Evolutionary conservation across 768 basidiomycete genomes (phyloP), one percentile per base, ranked within the genome.

Genomic region (Trametes sanguinea): DNA sequence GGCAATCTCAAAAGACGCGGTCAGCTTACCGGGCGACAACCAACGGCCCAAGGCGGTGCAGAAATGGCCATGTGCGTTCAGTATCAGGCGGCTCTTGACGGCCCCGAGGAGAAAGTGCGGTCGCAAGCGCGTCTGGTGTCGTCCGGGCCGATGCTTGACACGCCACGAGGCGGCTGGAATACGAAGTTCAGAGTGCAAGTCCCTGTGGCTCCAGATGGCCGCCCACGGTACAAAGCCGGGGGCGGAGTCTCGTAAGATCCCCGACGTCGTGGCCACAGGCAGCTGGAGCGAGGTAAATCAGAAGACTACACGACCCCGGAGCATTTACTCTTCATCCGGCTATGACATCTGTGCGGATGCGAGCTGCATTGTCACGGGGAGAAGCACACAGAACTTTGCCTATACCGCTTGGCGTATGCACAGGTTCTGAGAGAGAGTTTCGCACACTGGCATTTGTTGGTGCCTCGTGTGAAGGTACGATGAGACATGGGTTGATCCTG

Each of bases 71-170:
- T 47, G 37, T 62, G 61, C 40, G 50, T 35, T 42, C 48, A 51
- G 46, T 32, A 54, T 48, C 61, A 57, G 50, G 51, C 54, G 43
- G 22, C 22, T 22, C 22, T 22, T 22, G 22, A 22, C 22, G 22
- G 61, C 50, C 48, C 51, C 50, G 43, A 53, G 61, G 55, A 29
- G 35, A 8, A 45, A 17, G 27, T 40, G 40, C 42, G 43, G 44
- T 51, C 6, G 44, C 17, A 3, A 47, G 27, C 30, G 47, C 47
- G 42, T 30, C 32, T 48, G 47, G 17, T 35, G 10, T 30, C n/a
- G 43, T 30, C 55, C 61, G 61, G 61, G 4, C 61, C 61, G 61
- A 22, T 5, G 9, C 45, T 37, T 62, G 61, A 40, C 50, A 56
- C 11, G 60, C 45, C 45, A 17, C 45, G 27, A 6, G n/a, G n/a